Evolutionary conservation across 163 green algal genomes (phyloP), one percentile per base, ranked within the genome.

Genomic region (Scenedesmus sp.): DNA sequence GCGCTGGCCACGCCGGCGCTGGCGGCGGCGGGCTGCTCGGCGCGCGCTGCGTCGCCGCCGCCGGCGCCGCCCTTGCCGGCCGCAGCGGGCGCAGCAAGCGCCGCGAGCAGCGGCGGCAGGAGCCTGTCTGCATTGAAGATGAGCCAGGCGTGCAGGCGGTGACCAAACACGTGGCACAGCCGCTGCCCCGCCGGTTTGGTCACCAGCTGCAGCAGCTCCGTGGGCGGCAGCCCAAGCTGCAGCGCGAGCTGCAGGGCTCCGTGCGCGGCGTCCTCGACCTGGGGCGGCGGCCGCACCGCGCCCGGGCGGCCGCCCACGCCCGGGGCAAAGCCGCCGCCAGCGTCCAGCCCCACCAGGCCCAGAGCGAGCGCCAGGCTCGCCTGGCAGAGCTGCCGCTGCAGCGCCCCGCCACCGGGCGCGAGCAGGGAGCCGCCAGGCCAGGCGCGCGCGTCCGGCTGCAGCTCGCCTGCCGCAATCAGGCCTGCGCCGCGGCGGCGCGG

Each of bases 161-260:
- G 31, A 1, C 44, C 18, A 34, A 78, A 78, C 18, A 56, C 50
- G 58, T 29, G 36, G 57, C 70, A 78, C 11, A 78, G 42, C 1
- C 26, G 60, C 44, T 60, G 70, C 1, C 70, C 70, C 36, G 70
- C 57, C 36, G 44, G 26, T 29, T 50, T 65, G 4, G 42, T 39
- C 36, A 70, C 42, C 42, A 78, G 70, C 42, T 70, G 57, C 36
- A 70, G 42, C 70, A 78, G 56, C 44, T 70, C 28, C 29, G 20
- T 20, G 22, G 60, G 56, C 22, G 57, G 70, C 20, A 78, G 39
- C 18, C 42, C 24, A 18, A 78, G 57, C 57, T 78, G 70, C 18
- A 78, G 56, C 2, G 70, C 56, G 28, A 78, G 56, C 47, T 78
- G 70, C 20, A 78, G 9, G 22, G 70, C 70, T 48, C 70, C 70